These are phyloP conservation scores for Arthroderma sp. DNA, from an alignment of 2,329 filamentous ascomycete species.

Conservation along the genomic window DNA sequence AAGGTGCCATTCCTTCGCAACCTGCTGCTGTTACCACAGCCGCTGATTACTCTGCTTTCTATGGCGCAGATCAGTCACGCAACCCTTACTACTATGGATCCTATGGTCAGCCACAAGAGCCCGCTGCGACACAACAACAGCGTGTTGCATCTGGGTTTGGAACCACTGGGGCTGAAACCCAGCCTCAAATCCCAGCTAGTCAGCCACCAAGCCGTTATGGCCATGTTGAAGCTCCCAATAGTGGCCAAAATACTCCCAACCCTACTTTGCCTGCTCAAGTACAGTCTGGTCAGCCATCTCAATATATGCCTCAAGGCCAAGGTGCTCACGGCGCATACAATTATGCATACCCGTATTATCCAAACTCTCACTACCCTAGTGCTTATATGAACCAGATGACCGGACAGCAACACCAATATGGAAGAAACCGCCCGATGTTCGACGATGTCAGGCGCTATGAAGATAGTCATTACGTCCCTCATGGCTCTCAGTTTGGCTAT, in stretches of 20 bases:
- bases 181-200: conserved; percentile 46
- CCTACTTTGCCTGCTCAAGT: conserved; percentile 50
- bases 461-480: conserved; percentile 32
- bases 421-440: conserved; percentile 37
- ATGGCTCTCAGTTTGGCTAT: conserved; percentile 42
- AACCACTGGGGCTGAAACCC: conserved; percentile 45
- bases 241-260: conserved; percentile 82
- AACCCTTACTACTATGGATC: conserved; percentile 61
- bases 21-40: conserved; percentile 45
- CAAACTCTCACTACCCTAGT: conserved; percentile 46
- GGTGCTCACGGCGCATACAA: conserved; percentile 43
- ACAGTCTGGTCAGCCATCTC: conserved; percentile 40
- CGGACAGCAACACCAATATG: conserved; percentile 29
- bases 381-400: conserved; percentile 47
- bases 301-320: conserved; percentile 39
- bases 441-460: conserved; percentile 38
- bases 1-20: conserved; percentile 49
- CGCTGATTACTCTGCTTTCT: conserved; percentile 73
- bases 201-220: conserved; percentile 64
- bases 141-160: conserved; percentile 67
- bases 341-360: conserved; percentile 48
- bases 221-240: conserved; percentile 62
- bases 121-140: conserved; percentile 54
- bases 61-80: conserved; percentile 61
- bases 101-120: conserved; percentile 58